These are phyloP conservation scores for Tetracladium setigerum DNA, from an alignment of 495 filamentous ascomycete species.

Conservation along the genomic window DNA sequence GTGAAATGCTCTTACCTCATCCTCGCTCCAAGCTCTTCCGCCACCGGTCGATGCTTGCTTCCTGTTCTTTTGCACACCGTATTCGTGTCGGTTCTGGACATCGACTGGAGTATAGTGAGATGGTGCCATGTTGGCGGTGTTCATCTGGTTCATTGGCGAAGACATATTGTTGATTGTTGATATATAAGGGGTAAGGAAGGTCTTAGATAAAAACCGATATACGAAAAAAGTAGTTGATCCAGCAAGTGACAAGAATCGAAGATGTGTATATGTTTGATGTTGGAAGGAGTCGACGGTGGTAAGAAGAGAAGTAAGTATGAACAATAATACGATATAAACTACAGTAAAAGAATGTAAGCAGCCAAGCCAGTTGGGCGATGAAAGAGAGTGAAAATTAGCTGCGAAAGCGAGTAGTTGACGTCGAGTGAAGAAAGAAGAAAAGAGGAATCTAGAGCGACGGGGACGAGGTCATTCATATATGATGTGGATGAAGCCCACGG, in stretches of 20 bases:
- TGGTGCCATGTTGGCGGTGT: conserved; percentile 29
- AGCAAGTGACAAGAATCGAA: conserved; percentile 21
- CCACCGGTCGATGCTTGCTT: conserved; percentile 62
- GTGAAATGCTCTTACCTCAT: conserved; percentile 49
- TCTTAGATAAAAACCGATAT: conserved; percentile 4
- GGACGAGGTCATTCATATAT: conserved; percentile 39
- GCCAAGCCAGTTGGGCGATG: conserved; percentile 50
- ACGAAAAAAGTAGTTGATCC: conserved; percentile 16
- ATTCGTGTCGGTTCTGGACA: conserved; percentile 42
- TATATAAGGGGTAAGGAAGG: conserved; percentile 13
- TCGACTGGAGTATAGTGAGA: conserved; percentile 32
- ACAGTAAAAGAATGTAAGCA: conserved; percentile 41
- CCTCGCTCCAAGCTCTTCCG: conserved; percentile 69
- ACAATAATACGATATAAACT: conserved; percentile 37
- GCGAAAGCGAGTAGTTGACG: conserved; percentile 27
- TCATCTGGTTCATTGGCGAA: conserved; percentile 39
- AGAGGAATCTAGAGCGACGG: conserved; percentile 31
- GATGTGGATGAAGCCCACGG: conserved; percentile 8
- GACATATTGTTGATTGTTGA: conserved; percentile 18
- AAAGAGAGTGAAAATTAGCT: conserved; percentile 49
- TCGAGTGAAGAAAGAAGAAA: conserved; percentile 24
- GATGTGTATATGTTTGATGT: conserved; percentile 9
- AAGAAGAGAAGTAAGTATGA: conserved; percentile 13
- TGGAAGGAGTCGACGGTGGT: conserved; percentile 25
- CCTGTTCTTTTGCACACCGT: conserved; percentile 48